These are phyloP conservation scores for Mucor mucedo DNA, from an alignment of 371 early-diverging fungal genomes.

Conservation along the genomic window DNA sequence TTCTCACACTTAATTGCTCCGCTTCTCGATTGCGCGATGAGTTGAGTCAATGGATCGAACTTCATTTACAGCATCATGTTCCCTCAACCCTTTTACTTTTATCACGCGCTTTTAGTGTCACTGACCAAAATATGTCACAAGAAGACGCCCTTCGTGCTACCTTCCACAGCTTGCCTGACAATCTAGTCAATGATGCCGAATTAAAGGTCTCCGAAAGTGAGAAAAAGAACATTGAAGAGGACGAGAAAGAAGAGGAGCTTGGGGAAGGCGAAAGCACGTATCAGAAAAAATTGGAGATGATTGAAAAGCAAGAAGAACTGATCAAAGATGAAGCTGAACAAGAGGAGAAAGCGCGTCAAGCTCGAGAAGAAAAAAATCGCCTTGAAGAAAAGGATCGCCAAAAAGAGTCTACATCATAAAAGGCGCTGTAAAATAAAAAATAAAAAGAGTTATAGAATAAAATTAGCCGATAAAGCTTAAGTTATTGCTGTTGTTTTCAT, in stretches of 20 bases:
- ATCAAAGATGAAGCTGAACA: slow-evolving; percentile 86
- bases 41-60: slow-evolving; percentile 89
- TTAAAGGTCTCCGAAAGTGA: slow-evolving; percentile 81
- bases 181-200: slow-evolving; percentile 86
- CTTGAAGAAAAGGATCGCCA: background rate
- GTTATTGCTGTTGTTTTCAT: no score
- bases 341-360: slow-evolving; percentile 45
- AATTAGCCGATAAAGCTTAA: no score
- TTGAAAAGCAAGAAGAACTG: slow-evolving; percentile 92
- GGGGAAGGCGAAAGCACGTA: slow-evolving; percentile 80
- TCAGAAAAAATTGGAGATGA: slow-evolving; percentile 87
- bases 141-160: slow-evolving; percentile 89
- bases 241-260: no score
- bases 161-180: slow-evolving; percentile 85
- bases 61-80: slow-evolving; percentile 84
- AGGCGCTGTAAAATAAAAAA: no score
- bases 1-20: slow-evolving; percentile 80
- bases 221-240: no score
- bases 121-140: slow-evolving; percentile 59
- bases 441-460: no score
- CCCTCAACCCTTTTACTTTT: slow-evolving; percentile 88
- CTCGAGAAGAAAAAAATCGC: background rate
- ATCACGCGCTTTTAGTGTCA: slow-evolving; percentile 84
- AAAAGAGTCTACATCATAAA: no score
- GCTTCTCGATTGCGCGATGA: slow-evolving; percentile 87